Evolutionary conservation across 306 rosid genomes (phyloP), one percentile per base, ranked within the genome.

Genomic region (Myrica gale): DNA sequence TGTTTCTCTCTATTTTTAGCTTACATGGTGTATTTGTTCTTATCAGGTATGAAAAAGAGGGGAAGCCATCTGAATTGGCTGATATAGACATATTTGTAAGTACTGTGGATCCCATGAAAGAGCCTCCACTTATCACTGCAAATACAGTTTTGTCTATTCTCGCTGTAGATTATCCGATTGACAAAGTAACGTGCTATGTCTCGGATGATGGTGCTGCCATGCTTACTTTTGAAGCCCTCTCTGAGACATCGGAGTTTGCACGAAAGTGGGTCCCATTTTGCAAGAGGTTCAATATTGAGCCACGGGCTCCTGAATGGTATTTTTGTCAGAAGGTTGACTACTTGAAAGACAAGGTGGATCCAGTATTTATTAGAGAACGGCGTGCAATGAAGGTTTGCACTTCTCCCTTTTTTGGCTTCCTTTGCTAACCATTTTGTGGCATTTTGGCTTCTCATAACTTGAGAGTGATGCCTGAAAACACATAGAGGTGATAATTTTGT

Each of bases 201-300:
- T 89, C 98, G 26, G 98, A 93, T 73, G 98, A 93, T 77, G 98
- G 98, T 76, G 97, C 98, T 43, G 97, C 98, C 67, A 93, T 93
- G 98, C 97, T 93, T 55, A 88, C 98, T 70, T 93, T 93, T 83
- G 98, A 93, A 82, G 98, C 96, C 47, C 92, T 93, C 74, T 93
- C 98, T 4, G 98, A 93, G 76, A 91, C 98, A 69, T 89, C 98
- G 8, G 98, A 93, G 83, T 93, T 93, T 82, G 98, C 97, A 43
- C 85, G 98, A 57, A 93, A 93, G 81, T 93, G 98, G 98, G 98
- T 93, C 72, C 98, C 98, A n/a, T 93, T 93, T 78, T 84, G 91
- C 85, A 93, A 93, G 90, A 93, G 86, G 62, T 93, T 68, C 82
- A 89, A 23, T 73, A 86, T 93, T 46, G 98, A 93, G 73, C 98